Base-by-base conservation (phyloP, 345 rosid genomes). In the Xanthoceras sorbifolium region DNA sequence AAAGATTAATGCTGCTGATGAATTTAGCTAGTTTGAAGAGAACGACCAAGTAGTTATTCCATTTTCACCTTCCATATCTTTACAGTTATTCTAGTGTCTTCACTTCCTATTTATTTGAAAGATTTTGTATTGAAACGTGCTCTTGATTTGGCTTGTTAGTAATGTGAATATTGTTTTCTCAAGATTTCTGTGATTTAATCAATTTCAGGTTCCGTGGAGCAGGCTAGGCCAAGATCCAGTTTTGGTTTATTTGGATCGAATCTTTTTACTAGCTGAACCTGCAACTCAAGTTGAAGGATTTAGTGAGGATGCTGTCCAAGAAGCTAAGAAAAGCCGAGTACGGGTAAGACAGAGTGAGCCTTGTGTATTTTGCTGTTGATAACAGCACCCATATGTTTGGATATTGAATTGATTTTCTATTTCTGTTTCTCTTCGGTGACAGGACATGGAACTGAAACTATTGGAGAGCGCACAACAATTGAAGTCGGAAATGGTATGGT, bases 221-320 rank as follows among this genome's bases (percentile, higher is more conserved):
- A 92, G 94, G 87, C 98, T 95, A 73, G 99, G 98, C 76, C 98
- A 95, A 87, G 98, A 95, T 69, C 98, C 99, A 26, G 98, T 96
- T 76, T 79, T 92, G 69, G 98, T 96, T 84, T 85, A 73, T 80
- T 85, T 96, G 85, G 99, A 96, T 89, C 90, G 91, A 22, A 93
- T 96, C 66, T 96, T 83, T 84, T 85, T 96, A 69, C 84, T 94
- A 78, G 97, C 94, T 50, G 97, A 92, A 84, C 96, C 99, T 72
- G 93, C 90, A 75, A 95, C 98, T 15, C 81, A 77, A 72, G 93
- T 95, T 54, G 94, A 92, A 84, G 94, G 98, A 75, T 75, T 50
- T 77, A 89, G 85, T 73, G 96, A 95, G 82, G 97, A 92, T 87
- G 90, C 93, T 34, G 84, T 94, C 46, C 98, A 93, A 87, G 97